Base-by-base conservation (phyloP, 495 filamentous ascomycete species). In the Chaetomium tenue region DNA sequence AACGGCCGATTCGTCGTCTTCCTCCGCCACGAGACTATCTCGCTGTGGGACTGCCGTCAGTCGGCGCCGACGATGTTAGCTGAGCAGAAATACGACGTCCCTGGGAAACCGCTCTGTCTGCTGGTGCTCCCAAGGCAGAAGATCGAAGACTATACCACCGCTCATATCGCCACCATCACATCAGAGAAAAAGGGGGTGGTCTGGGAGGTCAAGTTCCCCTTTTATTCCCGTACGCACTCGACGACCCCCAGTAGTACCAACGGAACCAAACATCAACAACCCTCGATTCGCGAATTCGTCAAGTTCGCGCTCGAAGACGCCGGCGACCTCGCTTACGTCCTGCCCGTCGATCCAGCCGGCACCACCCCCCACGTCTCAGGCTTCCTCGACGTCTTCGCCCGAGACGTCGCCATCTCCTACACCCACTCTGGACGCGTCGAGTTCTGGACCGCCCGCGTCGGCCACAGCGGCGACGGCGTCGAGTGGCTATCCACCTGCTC, bases 261-360 rank as follows among this genome's bases (percentile, higher is more conserved):
- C 63, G 58, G 44, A 63, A 63, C 66, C 69, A 60, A 71, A 2
- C 66, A 77, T 50, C 68, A 72, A 52, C 66, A 71, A 8, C 75
- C 74, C 8, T 79, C 66, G 15, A 76, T 96, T 23, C 75, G 77
- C 37, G 83, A 92, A 59, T 91, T 92, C 58, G 88, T 87, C 71
- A 79, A 73, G 15, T 95, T 97, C 75, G 77, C 86, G 44, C 80
- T 96, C 15, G 86, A 88, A 1, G 76, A 88, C 33, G 81, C 86
- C 11, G 89, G 91, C 61, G 89, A 93, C 62, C 76, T 97, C 22
- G 84, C 87, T 15, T 94, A 93, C 68, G 88, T 97, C 5, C 78
- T 96, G 9, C 91, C 93, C 2, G 92, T 96, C 52, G 93, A 98
- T 73, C 91, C 93, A 15, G 92, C 92, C 12, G 93, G 93, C 26